Base-by-base conservation (phyloP, 768 basidiomycete species). In the Dacryopinax spathularia region DNA sequence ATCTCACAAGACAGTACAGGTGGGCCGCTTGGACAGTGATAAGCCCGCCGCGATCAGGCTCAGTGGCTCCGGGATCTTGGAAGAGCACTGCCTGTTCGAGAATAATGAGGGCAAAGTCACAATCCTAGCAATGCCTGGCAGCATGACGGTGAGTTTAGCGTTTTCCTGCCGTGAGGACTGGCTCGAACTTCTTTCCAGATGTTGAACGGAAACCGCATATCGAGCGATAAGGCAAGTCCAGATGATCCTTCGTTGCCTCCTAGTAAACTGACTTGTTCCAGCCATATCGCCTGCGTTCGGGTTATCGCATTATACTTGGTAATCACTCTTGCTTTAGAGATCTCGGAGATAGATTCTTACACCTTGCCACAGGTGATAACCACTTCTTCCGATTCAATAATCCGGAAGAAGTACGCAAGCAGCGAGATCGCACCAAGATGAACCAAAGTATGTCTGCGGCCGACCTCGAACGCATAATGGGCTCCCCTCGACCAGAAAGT, bases 311-410 rank as follows among this genome's bases (percentile, higher is more conserved):
- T 70, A 99, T 99, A 72, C 82, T 99, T 60, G 95, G 89, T 90
- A 69, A 64, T 82, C 75, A 27, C 15, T n/a, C 18, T 9, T 27
- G 64, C 64, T 31, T n/a, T 13, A 31, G 15, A 33, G 7, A 60
- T 37, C 5, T 34, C 43, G 60, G 62, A 66, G 22, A 33, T 39
- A 62, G 18, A 34, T 29, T 61, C 64, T 63, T 64, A 60, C 62
- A 64, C 20, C 62, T 63, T 43, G 22, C 43, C 63, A 56, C 65
- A 91, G 90, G 95, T 62, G 94, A 97, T 68, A 86, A 92, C 67
- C 96, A 99, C 76, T 93, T 98, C 63, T 99, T 99, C 75, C 84
- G 96, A 18, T 98, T 96, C 75, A 98, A 90, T 71, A 89, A 95
- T 70, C 92, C 92, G 0, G 91, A 93, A 73, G 91, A 92, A 74